Base-by-base conservation (phyloP, 1,284 basidiomycete genomes). In the Malassezia psittaci region DNA sequence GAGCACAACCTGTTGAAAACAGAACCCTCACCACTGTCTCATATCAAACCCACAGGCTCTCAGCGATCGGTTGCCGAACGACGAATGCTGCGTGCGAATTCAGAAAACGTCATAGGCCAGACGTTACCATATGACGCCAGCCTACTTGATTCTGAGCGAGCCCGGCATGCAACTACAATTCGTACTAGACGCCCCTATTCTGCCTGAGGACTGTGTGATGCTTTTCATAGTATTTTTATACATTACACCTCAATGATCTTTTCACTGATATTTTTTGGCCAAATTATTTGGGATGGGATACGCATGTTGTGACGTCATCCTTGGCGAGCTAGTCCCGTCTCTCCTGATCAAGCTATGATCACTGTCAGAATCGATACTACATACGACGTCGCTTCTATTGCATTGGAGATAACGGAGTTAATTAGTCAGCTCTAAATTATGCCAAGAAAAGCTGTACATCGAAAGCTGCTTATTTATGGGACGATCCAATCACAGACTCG, bases 21-120 rank as follows among this genome's bases (percentile, higher is more conserved):
- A 24, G 10, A 37, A 24, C 12, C 34, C 16, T 24, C 24, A 5
- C 32, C 11, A 37, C 16, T 35, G 35, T 36, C 38, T 33, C n/a
- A 15, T 29, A 5, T 42, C 13, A 12, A n/a, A n/a, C 15, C 11
- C 24, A 29, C 24, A 29, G 24, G 11, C 4, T 29, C 24, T 29
- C 11, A 12, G 43, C 29, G 10, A 29, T 16, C 37, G 36, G 18
- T n/a, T 16, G 19, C 44, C 13, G 24, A 29, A n/a, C 12, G 34
- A 5, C 43, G 54, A 6, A 21, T 51, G 4, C 52, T 37, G 34
- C 59, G 49, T 38, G 57, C 39, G 15, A 38, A 24, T 19, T 57
- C 55, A 4, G 55, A 57, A 18, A 57, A 57, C 21, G 55, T 57
- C 16, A 43, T 57, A 9, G 55, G 55, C 15, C 55, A 57, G 32